phyloP scores from a whole-genome alignment of 148 eudicot genomes.

The Spergularia marina region DNA sequence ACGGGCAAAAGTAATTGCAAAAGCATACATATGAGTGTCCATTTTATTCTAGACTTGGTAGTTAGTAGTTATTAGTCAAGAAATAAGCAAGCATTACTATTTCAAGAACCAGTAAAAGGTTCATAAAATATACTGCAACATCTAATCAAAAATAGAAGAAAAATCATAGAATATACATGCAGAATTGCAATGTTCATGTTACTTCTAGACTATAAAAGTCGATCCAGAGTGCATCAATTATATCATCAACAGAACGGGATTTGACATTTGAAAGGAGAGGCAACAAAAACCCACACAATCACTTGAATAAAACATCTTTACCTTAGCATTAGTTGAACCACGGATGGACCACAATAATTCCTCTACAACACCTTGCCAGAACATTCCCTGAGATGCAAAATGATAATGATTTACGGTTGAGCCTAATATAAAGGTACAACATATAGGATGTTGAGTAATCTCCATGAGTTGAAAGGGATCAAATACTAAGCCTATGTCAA shows the following conservation, averaged over 20 bases:
- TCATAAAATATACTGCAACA: neutral
- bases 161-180: neutral
- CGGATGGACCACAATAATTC: constrained; percentile 93
- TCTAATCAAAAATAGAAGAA: neutral
- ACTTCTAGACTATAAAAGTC: neutral
- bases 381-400: constrained; percentile 53
- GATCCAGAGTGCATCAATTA: neutral
- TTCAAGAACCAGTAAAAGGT: neutral
- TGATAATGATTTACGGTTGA: constrained; percentile 16
- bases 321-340: constrained; percentile 94
- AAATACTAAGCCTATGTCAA: neutral
- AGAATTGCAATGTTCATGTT: neutral
- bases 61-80: neutral
- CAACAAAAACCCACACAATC: neutral
- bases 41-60: neutral
- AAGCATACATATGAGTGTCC: neutral
- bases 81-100: neutral
- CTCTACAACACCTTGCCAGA: constrained; percentile 93
- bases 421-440: neutral
- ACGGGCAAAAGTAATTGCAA: neutral
- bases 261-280: neutral
- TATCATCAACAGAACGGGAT: neutral
- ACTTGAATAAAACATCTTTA: constrained; percentile 21
- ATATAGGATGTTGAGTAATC: neutral
- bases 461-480: neutral